Percentiles rank a stretch among this genome's conserved stretches.
phyloP scores from a whole-genome alignment of 495 filamentous ascomycete genomes.

The Daldinia decipiens region DNA sequence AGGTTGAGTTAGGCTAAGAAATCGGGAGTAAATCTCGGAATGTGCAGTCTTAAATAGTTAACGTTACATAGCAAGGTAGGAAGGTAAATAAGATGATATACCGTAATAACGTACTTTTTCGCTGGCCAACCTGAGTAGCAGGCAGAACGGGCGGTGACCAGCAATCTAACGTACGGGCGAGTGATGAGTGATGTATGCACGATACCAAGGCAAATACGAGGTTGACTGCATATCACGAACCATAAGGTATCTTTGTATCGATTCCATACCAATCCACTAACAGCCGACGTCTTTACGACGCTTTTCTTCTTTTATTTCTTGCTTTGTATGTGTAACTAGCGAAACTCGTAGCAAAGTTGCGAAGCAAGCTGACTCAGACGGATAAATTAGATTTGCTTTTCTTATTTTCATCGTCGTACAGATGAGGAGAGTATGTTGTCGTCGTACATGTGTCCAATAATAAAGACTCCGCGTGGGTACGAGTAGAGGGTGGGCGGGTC shows the following conservation, averaged over 20 bases:
- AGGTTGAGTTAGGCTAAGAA: not conserved
- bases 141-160: not conserved
- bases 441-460: not conserved
- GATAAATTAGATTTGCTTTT: constrained; percentile 9
- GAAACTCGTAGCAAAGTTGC: constrained; percentile 6
- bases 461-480: not conserved
- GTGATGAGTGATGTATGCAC: constrained; percentile 11
- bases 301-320: too few species aligned
- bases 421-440: not conserved
- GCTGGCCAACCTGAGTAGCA: not conserved
- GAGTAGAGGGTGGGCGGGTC: not conserved
- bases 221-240: constrained; percentile 27
- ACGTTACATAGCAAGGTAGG: not conserved
- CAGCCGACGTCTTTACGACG: not conserved
- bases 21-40: not conserved
- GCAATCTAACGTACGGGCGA: not conserved
- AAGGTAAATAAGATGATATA: not conserved
- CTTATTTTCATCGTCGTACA: constrained; percentile 1
- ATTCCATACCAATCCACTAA: not conserved
- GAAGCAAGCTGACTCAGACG: constrained; percentile 23
- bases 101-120: not conserved
- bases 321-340: too few species aligned
- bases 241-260: not conserved
- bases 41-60: not conserved
- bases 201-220: constrained; percentile 30